These are phyloP conservation scores for Suillus tomentosus DNA, from an alignment of 768 basidiomycete species.

Conservation along the genomic window DNA sequence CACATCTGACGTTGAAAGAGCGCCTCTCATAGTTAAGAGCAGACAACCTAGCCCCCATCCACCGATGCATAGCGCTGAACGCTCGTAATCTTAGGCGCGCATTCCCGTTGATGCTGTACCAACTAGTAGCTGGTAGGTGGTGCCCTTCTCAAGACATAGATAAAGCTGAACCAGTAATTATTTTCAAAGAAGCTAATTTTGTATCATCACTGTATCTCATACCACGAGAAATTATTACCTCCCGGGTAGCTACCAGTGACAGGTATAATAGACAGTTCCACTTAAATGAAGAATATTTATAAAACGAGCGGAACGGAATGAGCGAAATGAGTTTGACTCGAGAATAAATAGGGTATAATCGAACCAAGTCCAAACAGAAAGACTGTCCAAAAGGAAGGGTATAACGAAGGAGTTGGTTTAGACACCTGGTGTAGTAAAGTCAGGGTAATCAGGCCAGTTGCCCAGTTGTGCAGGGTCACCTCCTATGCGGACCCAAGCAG, in stretches of 20 bases:
- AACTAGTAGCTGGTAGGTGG: background rate
- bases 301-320: background rate
- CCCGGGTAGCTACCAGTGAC: background rate
- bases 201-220: constrained; percentile 2
- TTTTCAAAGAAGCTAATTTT: background rate
- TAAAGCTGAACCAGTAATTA: background rate
- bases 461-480: constrained; percentile 72
- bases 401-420: constrained; percentile 22
- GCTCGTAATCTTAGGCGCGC: background rate
- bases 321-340: background rate
- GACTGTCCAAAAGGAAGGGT: background rate
- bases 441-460: constrained; percentile 71
- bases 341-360: background rate
- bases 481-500: constrained; percentile 76
- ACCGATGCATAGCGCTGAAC: constrained; percentile 22
- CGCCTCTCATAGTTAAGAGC: constrained; percentile 23
- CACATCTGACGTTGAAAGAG: constrained; percentile 16
- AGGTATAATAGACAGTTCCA: background rate
- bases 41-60: constrained; percentile 26
- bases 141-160: background rate
- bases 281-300: background rate
- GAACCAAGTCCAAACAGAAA: background rate
- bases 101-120: background rate
- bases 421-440: constrained; percentile 68
- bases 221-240: background rate